Evolutionary conservation across 2,329 filamentous ascomycete species (phyloP), one percentile per base, ranked within the genome.

Genomic region (Xylaria sp.): DNA sequence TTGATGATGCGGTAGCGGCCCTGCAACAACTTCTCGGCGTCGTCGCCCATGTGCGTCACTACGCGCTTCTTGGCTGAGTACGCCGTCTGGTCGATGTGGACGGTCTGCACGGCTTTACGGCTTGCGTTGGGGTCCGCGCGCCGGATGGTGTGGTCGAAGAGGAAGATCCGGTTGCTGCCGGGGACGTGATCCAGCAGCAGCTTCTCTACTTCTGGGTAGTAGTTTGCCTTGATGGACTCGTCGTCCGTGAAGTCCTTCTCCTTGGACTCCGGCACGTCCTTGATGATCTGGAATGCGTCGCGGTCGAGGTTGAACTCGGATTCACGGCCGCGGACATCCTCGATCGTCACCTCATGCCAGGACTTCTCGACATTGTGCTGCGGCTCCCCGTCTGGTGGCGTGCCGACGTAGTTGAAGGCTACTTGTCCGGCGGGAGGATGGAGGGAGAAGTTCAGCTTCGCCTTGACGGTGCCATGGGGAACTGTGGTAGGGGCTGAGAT

Each of bases 81-180:
- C 6, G 86, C 79, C 0, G 93, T 96, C 80, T 97, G 94, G 77
- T 97, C 94, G 69, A 97, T 91, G 79, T 97, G 94, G 0, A 92
- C 92, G 45, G 86, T 79, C 13, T 83, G 87, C 0, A 96, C 93
- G 1, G 94, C 93, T 1, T 81, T 83, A 54, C 93, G 87, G n/a
- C 79, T 78, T 0, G 91, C 86, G 60, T 82, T 79, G 0, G 88
- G 85, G 1, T 79, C 76, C 11, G 87, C 83, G 47, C 91, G 87
- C n/a, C 94, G 90, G 77, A 97, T 88, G 7, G 93, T 97, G 81
- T 97, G 92, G 82, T 97, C 93, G 80, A 97, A 97, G 76, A 97
- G 81, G 72, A 92, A 82, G 33, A 97, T 83, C 4, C 85, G 84
- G 63, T 86, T 84, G 29, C 87, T 85, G 60, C 90, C 92, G 0